Percentiles rank a stretch among this genome's conserved stretches.
These are phyloP conservation scores for Boletales sp. DNA, from an alignment of 768 basidiomycete genomes.

Conservation along the genomic window DNA sequence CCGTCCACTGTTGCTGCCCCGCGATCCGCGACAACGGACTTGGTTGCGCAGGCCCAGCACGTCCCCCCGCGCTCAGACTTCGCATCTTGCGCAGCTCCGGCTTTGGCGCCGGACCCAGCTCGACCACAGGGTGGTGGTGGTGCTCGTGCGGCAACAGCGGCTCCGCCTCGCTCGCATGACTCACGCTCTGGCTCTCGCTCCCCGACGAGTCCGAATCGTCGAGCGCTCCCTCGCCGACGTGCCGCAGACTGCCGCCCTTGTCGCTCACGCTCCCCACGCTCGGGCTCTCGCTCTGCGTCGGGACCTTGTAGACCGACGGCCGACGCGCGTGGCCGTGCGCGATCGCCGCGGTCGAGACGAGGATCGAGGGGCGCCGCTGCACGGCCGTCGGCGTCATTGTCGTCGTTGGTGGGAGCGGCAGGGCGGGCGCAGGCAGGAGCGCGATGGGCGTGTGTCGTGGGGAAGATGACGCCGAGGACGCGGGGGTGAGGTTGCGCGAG, in stretches of 20 bases:
- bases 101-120: background rate
- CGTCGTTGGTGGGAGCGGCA: constrained; percentile 25
- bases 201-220: constrained; percentile 71
- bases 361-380: constrained; percentile 39
- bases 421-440: constrained; percentile 30
- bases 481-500: constrained; percentile 51
- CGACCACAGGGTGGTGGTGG: constrained; percentile 1
- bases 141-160: constrained; percentile 26
- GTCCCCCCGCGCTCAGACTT: constrained; percentile 27
- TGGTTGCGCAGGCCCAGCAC: constrained; percentile 40
- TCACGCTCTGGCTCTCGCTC: constrained; percentile 13
- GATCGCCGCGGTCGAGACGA: constrained; percentile 34
- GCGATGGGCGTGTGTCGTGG: constrained; percentile 40
- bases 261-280: constrained; percentile 37
- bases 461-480: constrained; percentile 57
- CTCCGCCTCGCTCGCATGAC: constrained; percentile 29
- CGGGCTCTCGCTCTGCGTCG: constrained; percentile 30
- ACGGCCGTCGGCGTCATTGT: constrained; percentile 47
- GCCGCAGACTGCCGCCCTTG: constrained; percentile 42
- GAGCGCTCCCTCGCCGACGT: constrained; percentile 74
- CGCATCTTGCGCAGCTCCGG: constrained; percentile 35
- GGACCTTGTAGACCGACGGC: constrained; percentile 38
- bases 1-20: constrained; percentile 50
- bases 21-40: constrained; percentile 65
- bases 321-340: constrained; percentile 30